Conservation (phyloP, 78 protist species). For the Isochrysis galbana region DNA sequence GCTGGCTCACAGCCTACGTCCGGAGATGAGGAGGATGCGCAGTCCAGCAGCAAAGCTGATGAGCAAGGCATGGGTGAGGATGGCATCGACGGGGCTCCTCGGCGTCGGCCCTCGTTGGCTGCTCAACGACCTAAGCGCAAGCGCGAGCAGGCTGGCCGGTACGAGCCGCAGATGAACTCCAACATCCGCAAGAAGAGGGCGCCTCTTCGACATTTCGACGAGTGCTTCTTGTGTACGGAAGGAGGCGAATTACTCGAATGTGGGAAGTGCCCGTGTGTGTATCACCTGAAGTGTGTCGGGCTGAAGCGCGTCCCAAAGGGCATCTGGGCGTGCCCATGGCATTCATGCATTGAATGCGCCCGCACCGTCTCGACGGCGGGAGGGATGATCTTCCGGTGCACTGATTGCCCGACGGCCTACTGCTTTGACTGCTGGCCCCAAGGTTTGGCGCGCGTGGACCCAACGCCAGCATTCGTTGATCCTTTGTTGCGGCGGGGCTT, state of each 20-base stretch:
- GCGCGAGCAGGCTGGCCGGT: not conserved
- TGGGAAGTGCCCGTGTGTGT: not conserved
- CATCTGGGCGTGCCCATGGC: slow-evolving; percentile 27
- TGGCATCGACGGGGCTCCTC: too few species aligned
- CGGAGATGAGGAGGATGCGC: too few species aligned
- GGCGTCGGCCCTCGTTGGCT: too few species aligned
- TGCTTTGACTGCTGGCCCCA: slow-evolving; percentile 23
- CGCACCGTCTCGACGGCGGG: slow-evolving; percentile 18
- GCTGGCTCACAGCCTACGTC: too few species aligned
- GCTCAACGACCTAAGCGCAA: not conserved
- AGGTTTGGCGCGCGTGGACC: not conserved
- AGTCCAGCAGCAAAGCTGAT: too few species aligned
- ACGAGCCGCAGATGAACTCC: not conserved
- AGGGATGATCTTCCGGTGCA: slow-evolving; percentile 43
- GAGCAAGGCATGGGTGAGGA: too few species aligned
- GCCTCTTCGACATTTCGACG: not conserved
- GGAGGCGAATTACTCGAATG: slow-evolving; percentile 30
- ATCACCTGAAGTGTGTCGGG: slow-evolving; percentile 32
- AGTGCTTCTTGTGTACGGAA: slow-evolving; percentile 11
- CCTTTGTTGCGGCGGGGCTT: not conserved
- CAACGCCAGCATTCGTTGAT: not conserved
- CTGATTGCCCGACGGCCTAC: slow-evolving; percentile 39
- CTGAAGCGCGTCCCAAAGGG: not conserved
- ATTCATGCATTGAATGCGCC: slow-evolving; percentile 10
- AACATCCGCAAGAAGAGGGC: not conserved